A percentile compares a stretch with the other conserved stretches of the same genome.
These are phyloP conservation scores for Puccinia polysora DNA, from an alignment of 1,284 basidiomycete genomes.

Conservation along the genomic window DNA sequence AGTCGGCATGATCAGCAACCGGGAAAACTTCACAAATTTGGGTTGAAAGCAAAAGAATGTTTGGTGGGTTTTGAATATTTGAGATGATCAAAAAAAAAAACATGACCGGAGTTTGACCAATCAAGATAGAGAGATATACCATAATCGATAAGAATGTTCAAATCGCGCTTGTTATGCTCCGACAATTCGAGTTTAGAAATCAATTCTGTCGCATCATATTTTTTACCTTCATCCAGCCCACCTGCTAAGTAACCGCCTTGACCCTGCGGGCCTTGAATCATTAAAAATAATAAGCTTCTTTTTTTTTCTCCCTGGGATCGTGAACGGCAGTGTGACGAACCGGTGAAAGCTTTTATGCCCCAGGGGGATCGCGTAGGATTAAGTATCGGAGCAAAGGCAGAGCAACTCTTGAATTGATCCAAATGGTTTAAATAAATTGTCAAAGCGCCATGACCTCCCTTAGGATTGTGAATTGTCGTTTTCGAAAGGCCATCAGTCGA, in stretches of 20 bases:
- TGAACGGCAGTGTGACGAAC: not conserved
- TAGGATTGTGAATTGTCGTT: not conserved
- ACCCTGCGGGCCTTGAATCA: conserved; percentile 10
- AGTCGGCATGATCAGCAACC: conserved; percentile 9
- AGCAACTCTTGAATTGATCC: conserved; percentile 71
- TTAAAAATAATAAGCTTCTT: not conserved
- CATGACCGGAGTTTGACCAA: too few relatives aligned
- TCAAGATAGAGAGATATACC: too few relatives aligned
- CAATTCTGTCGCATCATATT: conserved; percentile 81
- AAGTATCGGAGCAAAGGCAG: conserved; percentile 85
- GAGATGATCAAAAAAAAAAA: not conserved
- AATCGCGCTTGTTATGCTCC: conserved; percentile 58
- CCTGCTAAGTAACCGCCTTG: conserved; percentile 65
- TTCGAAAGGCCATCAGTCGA: not conserved
- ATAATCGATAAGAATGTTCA: conserved; percentile 46
- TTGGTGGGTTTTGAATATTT: not conserved
- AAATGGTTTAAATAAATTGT: conserved; percentile 75
- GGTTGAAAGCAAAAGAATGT: not conserved
- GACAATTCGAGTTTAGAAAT: conserved; percentile 54
- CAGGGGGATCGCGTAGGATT: conserved; percentile 84
- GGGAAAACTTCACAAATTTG: not conserved
- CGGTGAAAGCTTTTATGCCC: conserved; percentile 82
- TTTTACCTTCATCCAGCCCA: conserved; percentile 70
- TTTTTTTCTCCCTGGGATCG: not conserved
- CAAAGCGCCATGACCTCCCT: conserved; percentile 95